Conservation (phyloP, 2,329 filamentous ascomycete genomes). For the Penicillium sp. region DNA sequence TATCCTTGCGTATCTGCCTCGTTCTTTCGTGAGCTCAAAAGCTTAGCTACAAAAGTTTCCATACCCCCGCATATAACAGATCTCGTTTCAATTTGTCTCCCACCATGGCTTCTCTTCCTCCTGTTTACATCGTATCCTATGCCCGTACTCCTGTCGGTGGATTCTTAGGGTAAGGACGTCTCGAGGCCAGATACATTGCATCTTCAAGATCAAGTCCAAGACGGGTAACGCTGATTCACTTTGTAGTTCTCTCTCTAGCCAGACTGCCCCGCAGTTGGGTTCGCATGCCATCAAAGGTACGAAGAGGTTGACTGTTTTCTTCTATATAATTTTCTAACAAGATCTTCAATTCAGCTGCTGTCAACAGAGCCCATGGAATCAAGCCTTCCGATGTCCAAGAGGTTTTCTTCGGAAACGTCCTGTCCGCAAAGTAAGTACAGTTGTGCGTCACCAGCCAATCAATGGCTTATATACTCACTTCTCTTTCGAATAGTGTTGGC, state of each 20-base stretch:
- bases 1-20: neutral
- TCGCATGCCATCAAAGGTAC: conserved; percentile 89
- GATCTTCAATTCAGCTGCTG: conserved; percentile 61
- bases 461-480: conserved; percentile 17
- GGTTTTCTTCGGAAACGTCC: conserved; percentile 97
- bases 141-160: conserved; percentile 90
- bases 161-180: conserved; percentile 78
- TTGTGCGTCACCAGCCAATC: neutral
- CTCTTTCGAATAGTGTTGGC: conserved; percentile 68
- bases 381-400: conserved; percentile 91
- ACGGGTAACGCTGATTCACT: conserved; percentile 7
- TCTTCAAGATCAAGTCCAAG: neutral
- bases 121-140: conserved; percentile 95
- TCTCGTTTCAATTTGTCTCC: neutral
- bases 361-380: conserved; percentile 84
- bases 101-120: conserved; percentile 77
- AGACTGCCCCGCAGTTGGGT: conserved; percentile 85
- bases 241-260: conserved; percentile 79
- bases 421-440: conserved; percentile 81
- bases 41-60: neutral
- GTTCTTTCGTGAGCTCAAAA: neutral
- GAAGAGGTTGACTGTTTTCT: neutral
- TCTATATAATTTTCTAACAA: conserved; percentile 19
- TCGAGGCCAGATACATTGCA: conserved; percentile 18
- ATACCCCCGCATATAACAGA: conserved; percentile 4